Percentiles rank a stretch among this genome's conserved stretches.
Conservation (phyloP, 495 filamentous ascomycete species). For the Tuber borchii region DNA sequence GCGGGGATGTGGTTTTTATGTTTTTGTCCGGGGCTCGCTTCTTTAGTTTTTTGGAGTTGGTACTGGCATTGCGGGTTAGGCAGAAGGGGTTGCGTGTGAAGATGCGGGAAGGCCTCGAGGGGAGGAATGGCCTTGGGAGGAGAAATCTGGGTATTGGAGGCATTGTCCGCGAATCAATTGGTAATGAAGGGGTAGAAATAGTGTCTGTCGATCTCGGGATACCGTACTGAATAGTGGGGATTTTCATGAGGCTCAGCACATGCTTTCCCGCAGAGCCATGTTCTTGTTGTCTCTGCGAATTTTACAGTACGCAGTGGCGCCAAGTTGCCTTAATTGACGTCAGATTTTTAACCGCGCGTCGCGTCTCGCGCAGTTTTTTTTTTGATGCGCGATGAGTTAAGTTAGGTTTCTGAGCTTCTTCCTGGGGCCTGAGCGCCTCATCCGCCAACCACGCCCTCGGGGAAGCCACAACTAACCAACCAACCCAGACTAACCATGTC, state of each 20-base stretch:
- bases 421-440: neutral
- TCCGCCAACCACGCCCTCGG: neutral
- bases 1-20: conserved; percentile 22
- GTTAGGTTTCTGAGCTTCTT: neutral
- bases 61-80: neutral
- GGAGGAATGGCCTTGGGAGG: neutral
- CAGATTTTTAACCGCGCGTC: neutral
- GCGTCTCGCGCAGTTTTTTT: neutral
- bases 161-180: neutral
- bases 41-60: conserved; percentile 2
- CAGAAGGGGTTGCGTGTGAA: neutral
- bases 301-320: neutral
- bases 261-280: neutral
- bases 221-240: neutral
- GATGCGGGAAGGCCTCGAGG: neutral
- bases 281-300: neutral
- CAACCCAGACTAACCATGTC: neutral
- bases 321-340: neutral
- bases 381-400: neutral
- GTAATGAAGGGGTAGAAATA: neutral
- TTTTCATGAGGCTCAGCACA: neutral
- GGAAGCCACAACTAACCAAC: neutral
- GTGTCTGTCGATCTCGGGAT: neutral
- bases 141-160: neutral
- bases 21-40: conserved; percentile 37